These are phyloP conservation scores for Leishmania amazonensis DNA, from an alignment of 208 protist genomes.

Conservation along the genomic window DNA sequence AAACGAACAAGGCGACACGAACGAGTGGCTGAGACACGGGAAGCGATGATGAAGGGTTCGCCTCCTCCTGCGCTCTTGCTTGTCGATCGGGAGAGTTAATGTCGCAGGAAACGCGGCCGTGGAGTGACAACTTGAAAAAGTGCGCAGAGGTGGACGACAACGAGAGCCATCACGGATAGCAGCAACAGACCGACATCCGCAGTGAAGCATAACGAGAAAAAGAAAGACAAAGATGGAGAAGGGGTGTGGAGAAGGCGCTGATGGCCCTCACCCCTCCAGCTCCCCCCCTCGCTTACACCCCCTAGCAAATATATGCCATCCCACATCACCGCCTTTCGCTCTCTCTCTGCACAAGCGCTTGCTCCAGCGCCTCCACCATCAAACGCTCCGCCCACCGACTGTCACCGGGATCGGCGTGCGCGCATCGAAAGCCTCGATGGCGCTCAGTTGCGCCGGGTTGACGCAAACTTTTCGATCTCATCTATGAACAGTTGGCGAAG, in stretches of 20 bases:
- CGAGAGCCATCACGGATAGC: not conserved
- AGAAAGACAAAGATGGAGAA: slow-evolving; percentile 6
- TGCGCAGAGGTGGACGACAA: not conserved
- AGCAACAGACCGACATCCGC: not conserved
- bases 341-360: not conserved
- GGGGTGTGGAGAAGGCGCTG: not conserved
- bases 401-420: not conserved
- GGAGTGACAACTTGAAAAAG: not conserved
- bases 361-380: not conserved
- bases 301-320: not conserved
- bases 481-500: slow-evolving; percentile 64
- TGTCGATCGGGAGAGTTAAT: not conserved
- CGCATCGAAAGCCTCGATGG: not conserved
- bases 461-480: slow-evolving; percentile 59
- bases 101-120: not conserved
- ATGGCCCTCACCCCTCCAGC: not conserved
- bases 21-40: too few species aligned
- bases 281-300: not conserved
- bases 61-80: too few species aligned
- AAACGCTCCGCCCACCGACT: not conserved
- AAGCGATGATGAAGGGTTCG: too few species aligned
- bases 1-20: too few species aligned
- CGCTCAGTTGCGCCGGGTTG: slow-evolving; percentile 1
- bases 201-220: not conserved
- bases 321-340: not conserved